Evolutionary conservation across 2,329 filamentous ascomycete genomes (phyloP).

Genomic region (Trichophyton schoenleinii): DNA sequence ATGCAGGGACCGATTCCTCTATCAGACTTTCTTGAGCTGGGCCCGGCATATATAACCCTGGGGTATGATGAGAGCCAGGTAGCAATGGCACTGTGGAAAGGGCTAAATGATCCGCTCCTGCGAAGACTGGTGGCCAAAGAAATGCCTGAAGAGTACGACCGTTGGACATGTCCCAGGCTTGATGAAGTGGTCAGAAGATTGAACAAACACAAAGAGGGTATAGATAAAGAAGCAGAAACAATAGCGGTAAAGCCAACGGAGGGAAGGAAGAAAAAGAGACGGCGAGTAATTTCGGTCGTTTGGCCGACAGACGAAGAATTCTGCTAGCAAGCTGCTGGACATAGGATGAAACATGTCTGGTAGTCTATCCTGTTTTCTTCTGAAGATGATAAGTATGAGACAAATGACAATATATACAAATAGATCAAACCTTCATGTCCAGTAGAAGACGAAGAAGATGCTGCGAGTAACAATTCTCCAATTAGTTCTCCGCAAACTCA

Average conservation of each 20-base stretch:
- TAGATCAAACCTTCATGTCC: neutral
- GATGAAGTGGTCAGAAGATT: conserved; percentile 1
- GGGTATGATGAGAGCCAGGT: conserved; percentile 15
- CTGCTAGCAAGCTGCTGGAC: conserved; percentile 5
- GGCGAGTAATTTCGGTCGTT: conserved; percentile 21
- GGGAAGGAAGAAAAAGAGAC: conserved; percentile 13
- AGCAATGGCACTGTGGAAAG: conserved; percentile 23
- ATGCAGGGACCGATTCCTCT: conserved; percentile 17
- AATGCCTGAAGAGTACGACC: conserved; percentile 9
- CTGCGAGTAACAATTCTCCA: neutral
- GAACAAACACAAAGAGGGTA: neutral
- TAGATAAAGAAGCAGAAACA: neutral
- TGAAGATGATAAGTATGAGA: neutral
- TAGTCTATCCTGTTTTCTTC: neutral
- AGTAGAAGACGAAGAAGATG: neutral
- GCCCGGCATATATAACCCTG: conserved; percentile 13
- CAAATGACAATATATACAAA: neutral
- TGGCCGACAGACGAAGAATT: conserved; percentile 18
- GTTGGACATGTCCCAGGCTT: conserved; percentile 20
- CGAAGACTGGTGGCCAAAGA: conserved; percentile 11
- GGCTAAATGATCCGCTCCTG: conserved; percentile 17
- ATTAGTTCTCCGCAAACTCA: conserved; percentile 52
- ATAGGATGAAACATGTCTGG: neutral
- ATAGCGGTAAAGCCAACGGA: neutral
- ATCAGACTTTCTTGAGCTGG: conserved; percentile 19